These are phyloP conservation scores for Parietaria judaica DNA, from an alignment of 306 rosid species.

Conservation along the genomic window DNA sequence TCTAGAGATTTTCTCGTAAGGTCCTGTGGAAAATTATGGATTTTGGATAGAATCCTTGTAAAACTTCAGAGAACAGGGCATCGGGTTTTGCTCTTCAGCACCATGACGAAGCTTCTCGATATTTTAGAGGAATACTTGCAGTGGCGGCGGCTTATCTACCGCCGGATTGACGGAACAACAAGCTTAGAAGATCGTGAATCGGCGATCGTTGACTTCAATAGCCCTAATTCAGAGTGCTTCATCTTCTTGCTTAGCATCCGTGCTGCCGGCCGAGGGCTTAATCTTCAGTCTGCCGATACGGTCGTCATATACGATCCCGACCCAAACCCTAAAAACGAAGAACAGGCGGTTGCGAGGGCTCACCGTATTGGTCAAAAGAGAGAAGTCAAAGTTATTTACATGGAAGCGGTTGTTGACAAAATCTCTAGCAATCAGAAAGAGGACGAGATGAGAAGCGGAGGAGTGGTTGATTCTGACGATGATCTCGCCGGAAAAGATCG, in stretches of 20 bases:
- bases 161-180: conserved; percentile 97
- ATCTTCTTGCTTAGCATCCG: conserved; percentile 98
- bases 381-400: conserved; percentile 89
- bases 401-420: conserved; percentile 98
- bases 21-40: conserved; percentile 97
- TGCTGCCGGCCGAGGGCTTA: conserved; percentile 99
- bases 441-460: conserved; percentile 81
- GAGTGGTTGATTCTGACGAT: conserved; percentile 70
- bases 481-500: conserved; percentile 99
- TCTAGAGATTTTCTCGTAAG: conserved; percentile 64
- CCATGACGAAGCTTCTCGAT: conserved; percentile 95
- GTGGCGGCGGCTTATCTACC: conserved; percentile 72
- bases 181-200: conserved; percentile 96
- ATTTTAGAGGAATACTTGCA: conserved; percentile 89
- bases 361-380: conserved; percentile 96
- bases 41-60: conserved; percentile 81
- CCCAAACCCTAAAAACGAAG: conserved; percentile 98
- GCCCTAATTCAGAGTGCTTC: conserved; percentile 68
- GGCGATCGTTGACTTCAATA: conserved; percentile 89
- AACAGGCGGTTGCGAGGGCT: conserved; percentile 99
- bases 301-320: conserved; percentile 97
- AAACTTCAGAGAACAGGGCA: conserved; percentile 95
- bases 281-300: conserved; percentile 98
- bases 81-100: conserved; percentile 90
- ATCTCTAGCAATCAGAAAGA: conserved; percentile 85